Evolutionary conservation across 2,329 filamentous ascomycete species (phyloP).

Genomic region (Botrytis fragariae): DNA sequence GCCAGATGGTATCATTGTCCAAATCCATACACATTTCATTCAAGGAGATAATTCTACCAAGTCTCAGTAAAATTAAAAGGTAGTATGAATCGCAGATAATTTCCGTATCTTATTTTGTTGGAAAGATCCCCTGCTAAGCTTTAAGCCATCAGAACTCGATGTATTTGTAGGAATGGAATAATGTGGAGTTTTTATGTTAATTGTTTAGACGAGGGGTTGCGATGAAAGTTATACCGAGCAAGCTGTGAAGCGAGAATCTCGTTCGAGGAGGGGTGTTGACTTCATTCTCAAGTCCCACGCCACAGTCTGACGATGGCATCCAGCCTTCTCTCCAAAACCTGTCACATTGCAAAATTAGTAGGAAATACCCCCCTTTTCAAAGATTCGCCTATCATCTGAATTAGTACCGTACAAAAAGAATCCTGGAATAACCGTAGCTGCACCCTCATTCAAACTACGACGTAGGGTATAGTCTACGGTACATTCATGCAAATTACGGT

Average conservation of each 20-base stretch:
- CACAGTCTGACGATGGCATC: too few species aligned
- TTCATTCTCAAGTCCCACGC: neutral
- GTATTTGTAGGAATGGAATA: neutral
- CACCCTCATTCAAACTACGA: neutral
- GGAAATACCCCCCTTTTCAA: too few species aligned
- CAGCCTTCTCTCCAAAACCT: neutral
- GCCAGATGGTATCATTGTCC: too few species aligned
- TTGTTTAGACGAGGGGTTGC: neutral
- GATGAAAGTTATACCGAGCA: neutral
- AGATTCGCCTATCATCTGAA: too few species aligned
- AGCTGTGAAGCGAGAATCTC: neutral
- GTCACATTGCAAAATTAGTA: neutral
- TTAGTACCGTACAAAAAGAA: too few species aligned
- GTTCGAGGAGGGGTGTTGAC: neutral
- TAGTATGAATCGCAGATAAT: neutral
- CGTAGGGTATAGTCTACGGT: neutral
- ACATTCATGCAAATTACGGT: neutral
- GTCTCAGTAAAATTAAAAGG: neutral
- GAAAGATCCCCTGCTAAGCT: neutral
- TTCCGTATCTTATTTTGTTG: neutral
- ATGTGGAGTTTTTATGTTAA: neutral
- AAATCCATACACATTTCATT: neutral
- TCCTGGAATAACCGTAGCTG: neutral
- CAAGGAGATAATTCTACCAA: neutral
- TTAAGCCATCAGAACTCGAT: neutral